Base-by-base conservation (phyloP, 164 flowering plant species). In the Aristolochia fimbriata region DNA sequence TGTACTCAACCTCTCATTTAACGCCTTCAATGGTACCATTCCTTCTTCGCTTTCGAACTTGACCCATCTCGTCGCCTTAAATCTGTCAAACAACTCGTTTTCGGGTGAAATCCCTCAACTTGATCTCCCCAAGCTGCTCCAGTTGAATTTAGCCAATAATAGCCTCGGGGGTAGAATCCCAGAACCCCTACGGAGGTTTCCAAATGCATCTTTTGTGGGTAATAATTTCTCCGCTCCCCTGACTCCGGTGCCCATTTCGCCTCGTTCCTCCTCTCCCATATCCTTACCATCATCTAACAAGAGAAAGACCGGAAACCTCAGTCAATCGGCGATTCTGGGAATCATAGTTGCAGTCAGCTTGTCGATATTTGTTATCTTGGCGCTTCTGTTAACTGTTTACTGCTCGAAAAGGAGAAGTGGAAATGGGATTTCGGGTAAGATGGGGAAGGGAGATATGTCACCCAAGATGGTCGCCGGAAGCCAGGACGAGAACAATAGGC, bases 71-170 rank as follows among this genome's bases (percentile, higher is more conserved):
- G 62, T 77, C 6, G 60, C 75, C 48, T 55, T 93, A 56, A 64
- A 78, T 73, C 84, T 93, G 19, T 78, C 87, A 0, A 71, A 79
- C 65, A 93, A 90, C 73, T 76, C 74, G 11, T 72, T 90, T 68
- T 82, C 90, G 0, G 98, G 98, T 56, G 70, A 68, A 49, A 77
- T 93, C 55, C 97, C 98, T 27, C 81, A 86, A 74, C 62, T 90
- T 17, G 43, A 57, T 58, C 61, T 80, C 43, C 81, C 87, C 0
- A 80, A 71, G 68, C 56, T 93, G 70, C 80, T 71, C 46, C 64
- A 67, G 67, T 60, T 93, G 16, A 70, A 82, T 70, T 57, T 93
- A 37, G 68, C 88, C 17, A 65, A 86, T 74, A 93, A 93, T 65
- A 77, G 73, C 57, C 77, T 93, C 16, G 74, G 68, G 23, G 99